Conservation (phyloP, 768 basidiomycete species). For the Phaeolepiota aurea region DNA sequence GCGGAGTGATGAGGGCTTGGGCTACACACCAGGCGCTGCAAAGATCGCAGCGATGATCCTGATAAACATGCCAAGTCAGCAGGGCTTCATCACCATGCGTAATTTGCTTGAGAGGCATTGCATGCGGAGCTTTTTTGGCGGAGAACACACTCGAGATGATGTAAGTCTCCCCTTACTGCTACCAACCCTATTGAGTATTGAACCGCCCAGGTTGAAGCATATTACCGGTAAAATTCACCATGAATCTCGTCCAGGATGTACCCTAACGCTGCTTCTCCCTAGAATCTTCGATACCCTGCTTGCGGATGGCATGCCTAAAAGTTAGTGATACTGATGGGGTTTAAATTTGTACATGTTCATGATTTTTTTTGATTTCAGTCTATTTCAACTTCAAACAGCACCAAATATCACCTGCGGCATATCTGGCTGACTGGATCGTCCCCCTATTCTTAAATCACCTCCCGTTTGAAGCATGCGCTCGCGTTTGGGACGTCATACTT, state of each 20-base stretch:
- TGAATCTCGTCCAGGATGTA: not conserved
- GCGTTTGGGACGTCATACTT: slow-evolving; percentile 82
- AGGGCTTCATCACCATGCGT: slow-evolving; percentile 76
- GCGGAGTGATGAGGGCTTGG: slow-evolving; percentile 73
- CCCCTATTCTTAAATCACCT: slow-evolving; percentile 79
- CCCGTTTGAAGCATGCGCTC: slow-evolving; percentile 86
- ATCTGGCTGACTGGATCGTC: slow-evolving; percentile 75
- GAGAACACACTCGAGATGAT: slow-evolving; percentile 61
- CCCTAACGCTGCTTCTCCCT: slow-evolving; percentile 5
- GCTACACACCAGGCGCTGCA: slow-evolving; percentile 61
- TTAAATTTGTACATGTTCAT: not conserved
- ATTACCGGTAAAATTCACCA: slow-evolving; percentile 61
- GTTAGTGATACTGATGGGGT: slow-evolving; percentile 38
- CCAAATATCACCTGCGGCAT: slow-evolving; percentile 79
- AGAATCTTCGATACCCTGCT: slow-evolving; percentile 90
- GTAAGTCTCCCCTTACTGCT: slow-evolving; percentile 39
- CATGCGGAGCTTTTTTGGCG: slow-evolving; percentile 79
- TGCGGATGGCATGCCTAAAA: slow-evolving; percentile 91
- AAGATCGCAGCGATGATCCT: slow-evolving; percentile 83
- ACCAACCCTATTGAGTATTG: not conserved
- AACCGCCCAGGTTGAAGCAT: slow-evolving; percentile 68
- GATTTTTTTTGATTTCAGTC: slow-evolving; percentile 33
- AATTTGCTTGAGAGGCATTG: slow-evolving; percentile 84
- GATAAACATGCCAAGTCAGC: slow-evolving; percentile 68
- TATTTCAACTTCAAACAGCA: slow-evolving; percentile 95